Conservation (phyloP, 495 filamentous ascomycete species). For the Xylaria cubensis region DNA sequence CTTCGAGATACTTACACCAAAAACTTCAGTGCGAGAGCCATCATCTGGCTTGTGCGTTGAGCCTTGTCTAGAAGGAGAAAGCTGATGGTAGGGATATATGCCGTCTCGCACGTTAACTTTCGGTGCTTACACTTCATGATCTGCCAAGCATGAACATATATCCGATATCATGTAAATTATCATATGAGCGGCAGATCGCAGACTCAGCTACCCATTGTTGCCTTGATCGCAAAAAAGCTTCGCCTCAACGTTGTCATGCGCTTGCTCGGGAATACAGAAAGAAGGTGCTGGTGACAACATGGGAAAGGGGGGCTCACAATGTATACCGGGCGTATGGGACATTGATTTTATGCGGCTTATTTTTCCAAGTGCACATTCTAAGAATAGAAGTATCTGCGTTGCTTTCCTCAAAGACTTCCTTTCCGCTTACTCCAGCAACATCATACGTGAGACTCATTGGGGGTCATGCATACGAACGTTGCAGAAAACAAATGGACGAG, state of each 20-base stretch:
- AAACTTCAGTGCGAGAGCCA: too few relatives aligned
- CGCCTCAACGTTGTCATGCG: background rate
- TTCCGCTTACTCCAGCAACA: background rate
- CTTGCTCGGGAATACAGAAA: background rate
- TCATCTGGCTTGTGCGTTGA: too few relatives aligned
- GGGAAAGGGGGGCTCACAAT: background rate
- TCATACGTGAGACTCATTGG: slow-evolving; percentile 8
- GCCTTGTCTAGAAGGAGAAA: too few relatives aligned
- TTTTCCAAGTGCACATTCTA: background rate
- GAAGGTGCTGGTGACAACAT: background rate
- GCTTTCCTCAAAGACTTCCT: background rate
- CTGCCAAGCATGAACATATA: background rate
- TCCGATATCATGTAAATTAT: background rate
- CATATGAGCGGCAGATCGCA: too few relatives aligned
- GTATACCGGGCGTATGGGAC: background rate
- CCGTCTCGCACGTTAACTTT: background rate
- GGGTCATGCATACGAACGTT: background rate
- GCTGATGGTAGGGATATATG: background rate
- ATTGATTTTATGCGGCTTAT: background rate
- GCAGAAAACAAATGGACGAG: background rate
- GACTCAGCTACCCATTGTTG: too few relatives aligned
- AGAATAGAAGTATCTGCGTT: slow-evolving; percentile 1
- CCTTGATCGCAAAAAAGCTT: too few relatives aligned
- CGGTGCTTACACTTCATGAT: background rate
- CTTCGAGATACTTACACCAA: too few relatives aligned